Conservation (phyloP, 495 filamentous ascomycete species). For the Mycothermus thermophilus region DNA sequence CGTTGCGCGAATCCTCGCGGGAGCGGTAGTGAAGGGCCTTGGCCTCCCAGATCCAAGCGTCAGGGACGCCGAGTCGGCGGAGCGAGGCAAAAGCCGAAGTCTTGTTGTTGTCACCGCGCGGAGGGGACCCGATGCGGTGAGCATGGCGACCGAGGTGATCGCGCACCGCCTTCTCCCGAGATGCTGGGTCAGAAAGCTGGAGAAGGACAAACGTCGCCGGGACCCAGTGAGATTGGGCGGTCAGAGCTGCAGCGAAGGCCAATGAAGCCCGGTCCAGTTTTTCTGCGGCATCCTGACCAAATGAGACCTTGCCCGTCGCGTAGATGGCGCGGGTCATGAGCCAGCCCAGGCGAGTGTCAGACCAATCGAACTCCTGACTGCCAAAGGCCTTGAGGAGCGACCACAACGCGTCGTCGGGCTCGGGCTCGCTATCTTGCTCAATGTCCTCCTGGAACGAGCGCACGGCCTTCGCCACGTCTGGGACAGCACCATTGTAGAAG, state of each 20-base stretch:
- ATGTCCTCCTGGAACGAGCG: slow-evolving; percentile 55
- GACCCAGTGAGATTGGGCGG: slow-evolving; percentile 50
- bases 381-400: slow-evolving; percentile 69
- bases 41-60: slow-evolving; percentile 70
- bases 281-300: slow-evolving; percentile 29
- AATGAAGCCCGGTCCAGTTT: slow-evolving; percentile 52
- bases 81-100: slow-evolving; percentile 14
- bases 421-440: slow-evolving; percentile 43
- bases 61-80: slow-evolving; percentile 50
- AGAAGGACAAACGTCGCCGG: slow-evolving; percentile 61
- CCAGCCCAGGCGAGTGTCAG: slow-evolving; percentile 67
- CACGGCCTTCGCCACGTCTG: slow-evolving; percentile 57
- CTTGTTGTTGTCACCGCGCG: too few relatives aligned
- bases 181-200: slow-evolving; percentile 51
- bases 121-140: slow-evolving; percentile 30
- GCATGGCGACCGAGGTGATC: slow-evolving; percentile 56
- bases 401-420: slow-evolving; percentile 70
- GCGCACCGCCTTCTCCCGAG: slow-evolving; percentile 52
- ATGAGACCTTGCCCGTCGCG: slow-evolving; percentile 29
- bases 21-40: slow-evolving; percentile 70
- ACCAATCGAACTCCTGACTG: slow-evolving; percentile 44
- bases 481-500: slow-evolving; percentile 48
- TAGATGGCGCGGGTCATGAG: slow-evolving; percentile 52
- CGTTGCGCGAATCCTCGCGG: slow-evolving; percentile 43
- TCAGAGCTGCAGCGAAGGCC: slow-evolving; percentile 60